Evolutionary conservation across 140 eudicot genomes (phyloP), one percentile per base, ranked within the genome.

Genomic region (Stevia rebaudiana): DNA sequence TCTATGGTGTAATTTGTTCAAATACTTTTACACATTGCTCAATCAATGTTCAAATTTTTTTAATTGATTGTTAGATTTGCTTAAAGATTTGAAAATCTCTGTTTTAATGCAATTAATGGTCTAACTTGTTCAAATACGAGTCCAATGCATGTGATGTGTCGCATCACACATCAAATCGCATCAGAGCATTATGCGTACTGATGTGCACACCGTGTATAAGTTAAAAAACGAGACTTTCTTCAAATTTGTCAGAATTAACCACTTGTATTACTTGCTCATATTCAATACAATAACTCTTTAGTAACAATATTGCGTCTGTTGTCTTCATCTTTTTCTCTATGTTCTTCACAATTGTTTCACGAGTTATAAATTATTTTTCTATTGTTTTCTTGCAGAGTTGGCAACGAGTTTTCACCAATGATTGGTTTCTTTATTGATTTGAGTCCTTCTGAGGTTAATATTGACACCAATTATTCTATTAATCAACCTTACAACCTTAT

Each of bases 341-440:
- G 33, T 5, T 9, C 59, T 11, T 4, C 19, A 25, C 39, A 9
- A 24, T 24, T 11, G 12, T 19, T 35, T 13, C 21, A 53, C 6
- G 19, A 24, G 39, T 6, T 21, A 24, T 28, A 11, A 46, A 50
- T 63, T 36, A 28, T 33, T 52, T 43, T 62, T 18, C n/a, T 36
- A 15, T 23, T 61, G 40, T 58, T 31, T 59, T 73, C 41, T 16
- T 84, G 83, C 85, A 91, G 98, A 76, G 92, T 68, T 64, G 92
- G 98, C 58, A 80, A 50, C 67, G 92, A 85, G 40, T 91, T 91
- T 69, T 91, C 96, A 35, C 89, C 92, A 2, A 69, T 83, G 39
- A 68, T 84, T 55, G 91, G 96, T 47, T 91, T 87, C 79, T 91
- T 87, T 47, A 17, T 87, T 39, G 78, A 80, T 23, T 74, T 83